Conservation (phyloP, 2,329 filamentous ascomycete species). For the Arthrobotrys sinensis region DNA sequence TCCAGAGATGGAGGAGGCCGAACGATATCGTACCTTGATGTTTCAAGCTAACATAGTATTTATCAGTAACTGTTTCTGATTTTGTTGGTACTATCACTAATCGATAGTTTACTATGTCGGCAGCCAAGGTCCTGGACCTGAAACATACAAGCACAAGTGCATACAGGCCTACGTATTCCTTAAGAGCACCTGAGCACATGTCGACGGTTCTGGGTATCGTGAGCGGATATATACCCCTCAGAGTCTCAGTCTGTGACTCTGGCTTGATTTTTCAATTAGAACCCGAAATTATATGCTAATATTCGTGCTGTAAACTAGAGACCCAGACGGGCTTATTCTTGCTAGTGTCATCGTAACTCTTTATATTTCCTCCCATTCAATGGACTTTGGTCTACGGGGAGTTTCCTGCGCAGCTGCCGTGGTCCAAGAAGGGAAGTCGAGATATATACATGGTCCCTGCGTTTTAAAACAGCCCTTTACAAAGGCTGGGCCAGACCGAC, state of each 20-base stretch:
- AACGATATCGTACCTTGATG: slow-evolving; percentile 18
- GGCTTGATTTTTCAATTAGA: neutral
- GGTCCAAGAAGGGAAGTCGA: neutral
- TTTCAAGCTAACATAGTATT: slow-evolving; percentile 11
- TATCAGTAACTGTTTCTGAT: neutral
- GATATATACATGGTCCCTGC: neutral
- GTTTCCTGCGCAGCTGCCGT: neutral
- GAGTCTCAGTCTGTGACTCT: slow-evolving; percentile 6
- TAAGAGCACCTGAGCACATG: neutral
- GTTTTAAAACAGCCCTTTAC: neutral
- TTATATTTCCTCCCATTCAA: neutral
- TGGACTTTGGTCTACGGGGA: neutral
- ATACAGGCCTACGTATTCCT: slow-evolving; percentile 3
- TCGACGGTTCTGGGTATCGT: neutral
- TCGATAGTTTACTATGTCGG: neutral
- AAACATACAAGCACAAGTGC: neutral
- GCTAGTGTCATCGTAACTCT: neutral
- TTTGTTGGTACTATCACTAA: slow-evolving; percentile 8
- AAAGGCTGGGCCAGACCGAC: neutral
- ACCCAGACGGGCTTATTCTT: too few relatives aligned
- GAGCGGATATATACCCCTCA: neutral
- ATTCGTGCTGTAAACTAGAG: too few relatives aligned
- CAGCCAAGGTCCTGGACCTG: neutral
- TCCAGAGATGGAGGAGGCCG: slow-evolving; percentile 11
- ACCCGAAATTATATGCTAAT: too few relatives aligned